Evolutionary conservation across 495 filamentous ascomycete genomes (phyloP), one percentile per base, ranked within the genome.

Genomic region (Neurospora sp.): DNA sequence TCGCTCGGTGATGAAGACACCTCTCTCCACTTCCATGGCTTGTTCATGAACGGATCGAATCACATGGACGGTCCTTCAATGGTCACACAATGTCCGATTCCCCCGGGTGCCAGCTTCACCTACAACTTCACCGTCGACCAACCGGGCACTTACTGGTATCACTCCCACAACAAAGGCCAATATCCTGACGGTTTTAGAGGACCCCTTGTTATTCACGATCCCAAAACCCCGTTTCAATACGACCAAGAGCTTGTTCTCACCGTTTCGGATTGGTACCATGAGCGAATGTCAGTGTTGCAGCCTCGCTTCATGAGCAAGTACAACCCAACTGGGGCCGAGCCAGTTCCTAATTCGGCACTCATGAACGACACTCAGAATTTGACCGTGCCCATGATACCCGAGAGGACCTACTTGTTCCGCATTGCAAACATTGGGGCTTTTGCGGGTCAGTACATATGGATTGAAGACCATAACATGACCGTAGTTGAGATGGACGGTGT

Each of bases 141-240:
- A 78, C 88, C 88, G 12, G 92, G 92, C 39, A 92, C 91, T 0
- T 94, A 93, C 80, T 94, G 93, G 93, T 94, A 94, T 76, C 92
- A 94, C 78, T 92, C 89, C 14, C 92, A 94, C 76, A 84, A 85
- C 20, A 82, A 83, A 59, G 86, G 84, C 7, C 91, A 92, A 78
- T 94, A 93, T 70, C 90, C 92, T 2, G 93, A 96, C 78, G 93
- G 93, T 39, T 85, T 92, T 40, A 85, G 91, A 65, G 91, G 90
- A 1, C 87, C 92, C 0, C 79, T 96, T 45, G 88, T 94, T 59
- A 83, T 96, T 44, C 87, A 93, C 69, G 92, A 94, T 76, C 87
- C 87, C 4, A 74, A 87, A 0, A 81, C 84, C 16, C 91, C 91
- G 4, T 92, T 88, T 76, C 76, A 81, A 40, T 93, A 91, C 76